Evolutionary conservation across 192 early-diverging fungal genomes (phyloP).

Genomic region (Piromyces sp.): DNA sequence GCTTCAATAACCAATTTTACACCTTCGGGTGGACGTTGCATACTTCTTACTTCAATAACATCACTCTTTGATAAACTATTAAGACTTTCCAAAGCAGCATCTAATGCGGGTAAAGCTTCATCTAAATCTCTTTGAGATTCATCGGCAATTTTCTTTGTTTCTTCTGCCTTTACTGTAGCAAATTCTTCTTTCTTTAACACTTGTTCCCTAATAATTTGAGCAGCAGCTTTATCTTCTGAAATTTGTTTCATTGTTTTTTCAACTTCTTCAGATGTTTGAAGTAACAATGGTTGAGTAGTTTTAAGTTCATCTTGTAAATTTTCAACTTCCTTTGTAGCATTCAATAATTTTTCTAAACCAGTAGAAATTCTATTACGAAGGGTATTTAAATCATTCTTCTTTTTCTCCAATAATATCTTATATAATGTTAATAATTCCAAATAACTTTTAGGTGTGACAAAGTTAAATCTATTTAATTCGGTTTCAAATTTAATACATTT

Average conservation of each 20-base stretch:
- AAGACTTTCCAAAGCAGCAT: slow-evolving; percentile 28
- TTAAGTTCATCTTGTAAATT: slow-evolving; percentile 42
- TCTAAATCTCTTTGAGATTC: slow-evolving; percentile 41
- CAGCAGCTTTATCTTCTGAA: slow-evolving; percentile 33
- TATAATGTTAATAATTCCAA: slow-evolving; percentile 35
- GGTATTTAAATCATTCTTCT: slow-evolving; percentile 22
- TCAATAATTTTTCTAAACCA: slow-evolving; percentile 37
- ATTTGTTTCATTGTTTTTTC: slow-evolving; percentile 38
- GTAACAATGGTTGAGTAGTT: slow-evolving; percentile 31
- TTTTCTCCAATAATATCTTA: slow-evolving; percentile 19
- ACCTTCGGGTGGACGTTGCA: slow-evolving; percentile 39
- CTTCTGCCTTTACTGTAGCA: slow-evolving; percentile 31
- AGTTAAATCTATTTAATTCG: slow-evolving; percentile 28
- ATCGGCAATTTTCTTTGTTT: slow-evolving; percentile 32
- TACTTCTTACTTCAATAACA: slow-evolving; percentile 37
- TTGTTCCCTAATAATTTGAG: slow-evolving; percentile 21
- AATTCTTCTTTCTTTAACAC: slow-evolving; percentile 37
- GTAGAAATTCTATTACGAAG: slow-evolving; percentile 28
- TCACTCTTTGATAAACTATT: slow-evolving; percentile 38
- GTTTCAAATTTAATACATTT: slow-evolving; percentile 23
- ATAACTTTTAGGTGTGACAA: slow-evolving; percentile 41
- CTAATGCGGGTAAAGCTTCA: slow-evolving; percentile 37
- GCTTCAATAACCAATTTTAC: slow-evolving; percentile 46
- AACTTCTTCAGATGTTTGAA: slow-evolving; percentile 29
- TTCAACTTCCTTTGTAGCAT: slow-evolving; percentile 27